A percentile compares a stretch with the other conserved stretches of the same genome.
phyloP scores from a whole-genome alignment of 495 filamentous ascomycete genomes.

The Trichoderma reesei region DNA sequence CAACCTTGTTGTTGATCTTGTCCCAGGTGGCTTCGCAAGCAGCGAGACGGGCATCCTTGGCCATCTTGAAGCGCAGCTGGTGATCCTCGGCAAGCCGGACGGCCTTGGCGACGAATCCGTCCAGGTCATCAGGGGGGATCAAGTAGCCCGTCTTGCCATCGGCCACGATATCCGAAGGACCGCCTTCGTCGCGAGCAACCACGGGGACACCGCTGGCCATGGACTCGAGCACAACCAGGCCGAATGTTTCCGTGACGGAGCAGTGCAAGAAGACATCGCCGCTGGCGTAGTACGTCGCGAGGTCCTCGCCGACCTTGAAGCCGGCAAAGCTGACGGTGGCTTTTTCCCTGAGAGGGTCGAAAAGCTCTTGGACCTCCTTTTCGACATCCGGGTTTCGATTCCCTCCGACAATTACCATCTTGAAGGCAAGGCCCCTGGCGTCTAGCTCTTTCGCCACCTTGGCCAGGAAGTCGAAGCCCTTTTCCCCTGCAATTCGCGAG shows the following conservation, averaged over 20 bases:
- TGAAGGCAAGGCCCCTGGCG: constrained; percentile 44
- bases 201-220: constrained; percentile 58
- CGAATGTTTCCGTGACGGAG: constrained; percentile 58
- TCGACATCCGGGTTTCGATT: constrained; percentile 51
- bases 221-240: constrained; percentile 52
- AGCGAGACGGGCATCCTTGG: constrained; percentile 32
- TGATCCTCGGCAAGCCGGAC: constrained; percentile 30
- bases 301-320: constrained; percentile 41
- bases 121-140: constrained; percentile 42
- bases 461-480: constrained; percentile 54
- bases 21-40: constrained; percentile 55
- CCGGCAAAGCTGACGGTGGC: constrained; percentile 49
- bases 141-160: constrained; percentile 48
- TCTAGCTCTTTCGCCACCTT: constrained; percentile 38
- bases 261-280: constrained; percentile 56
- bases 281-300: constrained; percentile 49
- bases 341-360: constrained; percentile 31
- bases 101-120: constrained; percentile 40
- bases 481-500: constrained; percentile 52
- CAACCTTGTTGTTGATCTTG: constrained; percentile 51
- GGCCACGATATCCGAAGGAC: constrained; percentile 51
- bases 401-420: constrained; percentile 51
- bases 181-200: constrained; percentile 53
- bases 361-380: constrained; percentile 41
- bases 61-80: constrained; percentile 27